Conservation (phyloP, 1,284 basidiomycete genomes). For the Leccinum fallax region DNA sequence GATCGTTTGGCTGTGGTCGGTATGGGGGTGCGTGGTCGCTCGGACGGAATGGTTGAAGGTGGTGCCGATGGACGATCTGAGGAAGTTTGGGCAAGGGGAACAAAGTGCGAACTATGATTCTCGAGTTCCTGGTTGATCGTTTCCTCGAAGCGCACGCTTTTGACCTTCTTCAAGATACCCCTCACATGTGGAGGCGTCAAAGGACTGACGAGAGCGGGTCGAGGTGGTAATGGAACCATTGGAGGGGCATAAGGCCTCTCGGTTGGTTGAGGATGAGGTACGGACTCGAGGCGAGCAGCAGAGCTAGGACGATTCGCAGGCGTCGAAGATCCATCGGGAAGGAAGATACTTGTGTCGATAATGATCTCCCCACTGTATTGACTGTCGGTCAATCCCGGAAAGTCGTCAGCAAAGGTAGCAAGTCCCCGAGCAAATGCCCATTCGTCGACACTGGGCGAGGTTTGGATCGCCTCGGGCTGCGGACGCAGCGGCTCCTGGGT, state of each 20-base stretch:
- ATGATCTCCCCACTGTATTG: slow-evolving; percentile 3
- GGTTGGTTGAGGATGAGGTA: neutral
- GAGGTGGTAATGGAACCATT: slow-evolving; percentile 31
- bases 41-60: slow-evolving; percentile 9
- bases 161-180: slow-evolving; percentile 37
- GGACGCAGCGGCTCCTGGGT: slow-evolving; percentile 17
- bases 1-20: slow-evolving; percentile 6
- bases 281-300: neutral
- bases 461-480: neutral
- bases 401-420: slow-evolving; percentile 13
- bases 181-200: slow-evolving; percentile 31
- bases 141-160: slow-evolving; percentile 37
- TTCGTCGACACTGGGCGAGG: slow-evolving; percentile 24
- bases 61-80: slow-evolving; percentile 19
- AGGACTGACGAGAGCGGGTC: slow-evolving; percentile 33
- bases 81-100: slow-evolving; percentile 1
- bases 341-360: slow-evolving; percentile 13
- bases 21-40: slow-evolving; percentile 16
- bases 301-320: slow-evolving; percentile 7
- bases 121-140: slow-evolving; percentile 6
- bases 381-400: slow-evolving; percentile 6
- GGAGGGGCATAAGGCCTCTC: slow-evolving; percentile 21
- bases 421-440: slow-evolving; percentile 26
- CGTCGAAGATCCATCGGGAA: slow-evolving; percentile 14
- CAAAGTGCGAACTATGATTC: neutral